Conservation (phyloP, 2,329 filamentous ascomycete genomes). For the Tolypocladium tundrense region DNA sequence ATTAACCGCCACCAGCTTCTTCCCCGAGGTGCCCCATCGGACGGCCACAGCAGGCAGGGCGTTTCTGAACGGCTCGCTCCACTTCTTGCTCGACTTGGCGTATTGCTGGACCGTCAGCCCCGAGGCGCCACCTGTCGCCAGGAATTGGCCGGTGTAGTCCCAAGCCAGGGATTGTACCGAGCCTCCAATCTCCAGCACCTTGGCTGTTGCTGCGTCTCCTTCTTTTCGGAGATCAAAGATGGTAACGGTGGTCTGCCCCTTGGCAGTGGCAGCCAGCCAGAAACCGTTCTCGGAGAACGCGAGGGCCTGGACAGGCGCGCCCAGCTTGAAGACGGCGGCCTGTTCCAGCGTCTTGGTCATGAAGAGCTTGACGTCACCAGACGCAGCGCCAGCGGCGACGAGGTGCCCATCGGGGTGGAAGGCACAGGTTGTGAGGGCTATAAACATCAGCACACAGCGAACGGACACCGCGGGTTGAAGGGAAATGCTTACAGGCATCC, state of each 20-base stretch:
- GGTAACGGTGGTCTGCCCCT: constrained; percentile 67
- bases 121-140: constrained; percentile 69
- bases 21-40: constrained; percentile 67
- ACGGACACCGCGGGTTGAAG: background rate
- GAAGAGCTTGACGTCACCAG: constrained; percentile 79
- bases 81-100: constrained; percentile 74
- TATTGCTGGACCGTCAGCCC: constrained; percentile 86
- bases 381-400: constrained; percentile 70
- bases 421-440: constrained; percentile 64
- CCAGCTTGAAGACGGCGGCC: constrained; percentile 63
- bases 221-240: constrained; percentile 92
- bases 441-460: constrained; percentile 4
- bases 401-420: constrained; percentile 98
- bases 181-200: constrained; percentile 77
- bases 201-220: constrained; percentile 67
- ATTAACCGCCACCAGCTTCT: constrained; percentile 65
- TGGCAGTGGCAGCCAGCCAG: constrained; percentile 78
- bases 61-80: constrained; percentile 76
- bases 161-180: constrained; percentile 68
- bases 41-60: constrained; percentile 64
- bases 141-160: constrained; percentile 93
- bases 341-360: constrained; percentile 71
- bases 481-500: constrained; percentile 57
- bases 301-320: constrained; percentile 62
- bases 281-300: constrained; percentile 94